These are phyloP conservation scores for Tribonema minus DNA, from an alignment of 108 stramenopile genomes.

Conservation along the genomic window DNA sequence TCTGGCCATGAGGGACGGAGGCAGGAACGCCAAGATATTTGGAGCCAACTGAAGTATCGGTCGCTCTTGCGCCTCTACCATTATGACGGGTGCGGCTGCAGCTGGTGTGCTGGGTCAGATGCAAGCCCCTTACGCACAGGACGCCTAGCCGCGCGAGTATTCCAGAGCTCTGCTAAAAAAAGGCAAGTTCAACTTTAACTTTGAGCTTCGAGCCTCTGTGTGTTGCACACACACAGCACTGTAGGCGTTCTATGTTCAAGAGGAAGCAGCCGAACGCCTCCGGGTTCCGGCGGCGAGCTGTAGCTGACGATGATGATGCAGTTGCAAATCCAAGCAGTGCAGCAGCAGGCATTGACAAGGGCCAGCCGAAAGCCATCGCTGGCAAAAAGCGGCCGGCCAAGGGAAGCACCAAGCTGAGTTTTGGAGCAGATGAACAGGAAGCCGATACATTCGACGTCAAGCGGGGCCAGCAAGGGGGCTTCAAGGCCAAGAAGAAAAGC, in stretches of 20 bases:
- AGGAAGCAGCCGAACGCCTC: neutral
- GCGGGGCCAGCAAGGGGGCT: neutral
- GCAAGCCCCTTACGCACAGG: no score
- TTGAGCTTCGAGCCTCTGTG: neutral
- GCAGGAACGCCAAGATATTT: no score
- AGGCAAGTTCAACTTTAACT: neutral
- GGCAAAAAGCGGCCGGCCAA: neutral
- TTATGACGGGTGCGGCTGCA: no score
- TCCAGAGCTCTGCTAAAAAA: no score
- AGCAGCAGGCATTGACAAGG: neutral
- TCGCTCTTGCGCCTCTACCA: no score
- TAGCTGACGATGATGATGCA: neutral
- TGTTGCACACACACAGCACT: no score
- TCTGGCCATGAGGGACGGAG: no score
- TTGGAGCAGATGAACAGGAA: neutral
- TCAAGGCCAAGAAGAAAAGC: neutral
- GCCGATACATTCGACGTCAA: neutral
- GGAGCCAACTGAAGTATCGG: no score
- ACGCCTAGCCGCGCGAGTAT: no score
- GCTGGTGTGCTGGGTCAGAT: no score
- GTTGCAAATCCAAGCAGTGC: no score
- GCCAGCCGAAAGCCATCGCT: neutral
- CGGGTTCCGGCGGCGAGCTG: neutral
- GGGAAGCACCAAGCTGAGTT: neutral
- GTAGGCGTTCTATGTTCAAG: neutral